These are phyloP conservation scores for Debaryomyces singareniensis DNA, from an alignment of 1,139 yeast species.

Conservation along the genomic window DNA sequence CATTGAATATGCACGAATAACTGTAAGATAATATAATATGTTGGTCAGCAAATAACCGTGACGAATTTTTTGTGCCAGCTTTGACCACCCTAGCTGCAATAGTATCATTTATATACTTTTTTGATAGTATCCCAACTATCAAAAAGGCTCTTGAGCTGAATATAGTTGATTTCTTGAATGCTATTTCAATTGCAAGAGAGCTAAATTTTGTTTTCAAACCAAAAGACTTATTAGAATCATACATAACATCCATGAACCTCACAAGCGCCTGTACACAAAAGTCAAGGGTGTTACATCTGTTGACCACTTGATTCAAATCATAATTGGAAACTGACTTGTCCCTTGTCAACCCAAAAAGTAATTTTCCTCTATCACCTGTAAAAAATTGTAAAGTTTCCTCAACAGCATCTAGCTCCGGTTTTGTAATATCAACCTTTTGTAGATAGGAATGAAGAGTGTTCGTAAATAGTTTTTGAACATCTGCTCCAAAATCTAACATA, in stretches of 20 bases:
- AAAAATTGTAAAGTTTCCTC: conserved; percentile 52
- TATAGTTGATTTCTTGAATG: conserved; percentile 53
- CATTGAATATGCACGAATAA: conserved; percentile 56
- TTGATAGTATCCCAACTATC: conserved; percentile 65
- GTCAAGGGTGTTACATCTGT: conserved; percentile 51
- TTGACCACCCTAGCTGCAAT: conserved; percentile 45
- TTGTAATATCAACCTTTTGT: conserved; percentile 48
- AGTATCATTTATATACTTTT: conserved; percentile 56
- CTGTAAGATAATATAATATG: conserved; percentile 35
- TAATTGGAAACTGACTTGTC: conserved; percentile 37
- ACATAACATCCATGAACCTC: conserved; percentile 42
- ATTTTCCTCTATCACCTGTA: conserved; percentile 66
- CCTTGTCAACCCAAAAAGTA: conserved; percentile 75
- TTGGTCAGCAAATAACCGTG: not conserved
- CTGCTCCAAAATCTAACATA: conserved; percentile 59
- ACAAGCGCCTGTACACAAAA: conserved; percentile 57
- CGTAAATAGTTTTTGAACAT: conserved; percentile 59
- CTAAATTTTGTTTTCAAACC: conserved; percentile 70
- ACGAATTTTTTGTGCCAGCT: conserved; percentile 9
- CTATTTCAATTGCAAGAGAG: conserved; percentile 58
- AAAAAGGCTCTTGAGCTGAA: conserved; percentile 70
- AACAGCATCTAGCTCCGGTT: conserved; percentile 37
- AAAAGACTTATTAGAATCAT: conserved; percentile 47
- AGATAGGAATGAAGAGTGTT: conserved; percentile 70
- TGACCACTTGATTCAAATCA: conserved; percentile 38